These are phyloP conservation scores for Porpolomopsis calyptriformis DNA, from an alignment of 768 basidiomycete species.

Conservation along the genomic window DNA sequence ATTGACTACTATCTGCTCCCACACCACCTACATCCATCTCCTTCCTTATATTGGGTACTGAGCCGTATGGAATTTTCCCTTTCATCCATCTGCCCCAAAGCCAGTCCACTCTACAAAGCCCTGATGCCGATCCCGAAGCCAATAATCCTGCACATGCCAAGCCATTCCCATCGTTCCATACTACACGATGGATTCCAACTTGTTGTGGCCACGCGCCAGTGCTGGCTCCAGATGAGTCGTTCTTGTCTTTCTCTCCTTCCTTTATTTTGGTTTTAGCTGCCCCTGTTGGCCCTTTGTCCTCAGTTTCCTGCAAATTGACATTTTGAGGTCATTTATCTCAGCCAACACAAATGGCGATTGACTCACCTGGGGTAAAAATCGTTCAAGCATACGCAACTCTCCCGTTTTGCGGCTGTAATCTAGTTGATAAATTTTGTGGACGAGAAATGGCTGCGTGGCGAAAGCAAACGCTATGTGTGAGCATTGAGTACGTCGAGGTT, in stretches of 20 bases:
- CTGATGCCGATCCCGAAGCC: conserved; percentile 74
- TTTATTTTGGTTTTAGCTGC: conserved; percentile 28
- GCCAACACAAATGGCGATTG: neutral
- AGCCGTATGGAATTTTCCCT: conserved; percentile 55
- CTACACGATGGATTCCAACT: conserved; percentile 65
- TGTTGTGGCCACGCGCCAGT: conserved; percentile 73
- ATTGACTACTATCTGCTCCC: conserved; percentile 1
- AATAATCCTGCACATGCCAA: conserved; percentile 47
- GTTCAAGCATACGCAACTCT: conserved; percentile 83
- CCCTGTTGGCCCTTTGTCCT: conserved; percentile 32
- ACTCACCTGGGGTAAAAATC: conserved; percentile 62
- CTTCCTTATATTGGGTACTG: conserved; percentile 49
- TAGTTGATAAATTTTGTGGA: conserved; percentile 73
- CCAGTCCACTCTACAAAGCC: conserved; percentile 78
- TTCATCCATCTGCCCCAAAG: conserved; percentile 66
- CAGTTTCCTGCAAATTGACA: conserved; percentile 34
- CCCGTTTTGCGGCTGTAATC: conserved; percentile 73
- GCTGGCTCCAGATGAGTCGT: conserved; percentile 21
- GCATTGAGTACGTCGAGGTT: neutral
- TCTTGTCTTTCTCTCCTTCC: conserved; percentile 8
- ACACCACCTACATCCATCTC: conserved; percentile 27
- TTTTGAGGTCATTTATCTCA: conserved; percentile 2
- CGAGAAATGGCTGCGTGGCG: conserved; percentile 52
- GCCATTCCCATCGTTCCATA: conserved; percentile 75
- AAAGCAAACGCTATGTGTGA: neutral